phyloP scores from a whole-genome alignment of 192 early-diverging fungal species.

The Coemansia sp. region DNA sequence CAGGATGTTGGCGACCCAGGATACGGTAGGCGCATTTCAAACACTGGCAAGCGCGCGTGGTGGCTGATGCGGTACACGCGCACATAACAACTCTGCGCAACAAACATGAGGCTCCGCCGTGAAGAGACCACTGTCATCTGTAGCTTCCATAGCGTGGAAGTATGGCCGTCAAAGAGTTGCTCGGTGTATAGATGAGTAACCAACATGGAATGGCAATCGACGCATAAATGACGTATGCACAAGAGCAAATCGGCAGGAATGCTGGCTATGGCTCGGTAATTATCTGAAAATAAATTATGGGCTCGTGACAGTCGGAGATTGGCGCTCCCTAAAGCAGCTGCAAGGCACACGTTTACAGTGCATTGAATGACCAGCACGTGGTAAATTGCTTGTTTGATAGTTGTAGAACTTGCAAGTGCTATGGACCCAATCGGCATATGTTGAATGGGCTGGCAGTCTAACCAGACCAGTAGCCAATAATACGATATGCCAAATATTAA shows the following conservation, averaged over 20 bases:
- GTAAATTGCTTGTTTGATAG: no score
- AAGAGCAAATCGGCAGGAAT: neutral
- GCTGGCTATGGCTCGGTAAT: no score
- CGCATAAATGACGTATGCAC: neutral
- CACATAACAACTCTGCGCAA: slow-evolving; percentile 21
- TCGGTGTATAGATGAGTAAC: slow-evolving; percentile 23
- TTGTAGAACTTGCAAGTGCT: no score
- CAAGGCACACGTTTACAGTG: no score
- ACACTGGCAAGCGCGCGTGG: slow-evolving; percentile 18
- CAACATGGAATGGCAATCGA: slow-evolving; percentile 6
- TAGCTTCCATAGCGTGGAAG: slow-evolving; percentile 22
- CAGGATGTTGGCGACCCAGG: neutral
- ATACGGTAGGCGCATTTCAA: slow-evolving; percentile 9
- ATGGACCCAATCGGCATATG: no score
- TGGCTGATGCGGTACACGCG: slow-evolving; percentile 22
- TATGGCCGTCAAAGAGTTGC: slow-evolving; percentile 18
- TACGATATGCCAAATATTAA: no score
- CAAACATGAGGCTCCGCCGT: slow-evolving; percentile 13
- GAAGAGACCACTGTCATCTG: slow-evolving; percentile 41
- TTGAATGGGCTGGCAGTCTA: no score
- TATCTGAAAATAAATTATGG: no score
- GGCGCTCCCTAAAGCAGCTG: no score
- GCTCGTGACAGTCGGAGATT: no score
- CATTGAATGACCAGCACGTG: no score
- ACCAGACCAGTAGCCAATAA: no score